phyloP scores from a whole-genome alignment of 345 rosid genomes.

The Fremontodendron californicum region DNA sequence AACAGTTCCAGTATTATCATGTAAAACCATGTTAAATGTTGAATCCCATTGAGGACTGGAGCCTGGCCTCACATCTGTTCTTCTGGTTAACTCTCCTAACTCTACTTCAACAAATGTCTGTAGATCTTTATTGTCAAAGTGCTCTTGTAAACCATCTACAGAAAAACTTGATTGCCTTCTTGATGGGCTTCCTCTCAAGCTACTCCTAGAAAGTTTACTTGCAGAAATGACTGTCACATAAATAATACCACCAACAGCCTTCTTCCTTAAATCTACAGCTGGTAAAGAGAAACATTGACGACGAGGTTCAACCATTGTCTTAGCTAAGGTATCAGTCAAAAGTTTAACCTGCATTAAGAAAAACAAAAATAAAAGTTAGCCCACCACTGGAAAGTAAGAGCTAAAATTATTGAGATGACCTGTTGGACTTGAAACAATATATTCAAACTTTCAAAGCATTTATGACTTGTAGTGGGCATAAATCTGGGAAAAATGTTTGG shows the following conservation, averaged over 20 bases:
- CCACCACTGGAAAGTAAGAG: background rate
- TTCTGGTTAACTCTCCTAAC: slow-evolving; percentile 74
- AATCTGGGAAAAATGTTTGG: background rate
- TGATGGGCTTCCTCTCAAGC: slow-evolving; percentile 59
- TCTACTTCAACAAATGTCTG: slow-evolving; percentile 91
- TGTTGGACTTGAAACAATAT: background rate
- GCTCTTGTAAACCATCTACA: slow-evolving; percentile 33
- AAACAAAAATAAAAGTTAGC: background rate
- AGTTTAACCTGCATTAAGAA: slow-evolving; percentile 56
- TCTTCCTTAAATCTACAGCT: slow-evolving; percentile 70
- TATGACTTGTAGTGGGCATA: background rate
- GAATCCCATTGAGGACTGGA: slow-evolving; percentile 75
- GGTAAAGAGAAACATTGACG: slow-evolving; percentile 79
- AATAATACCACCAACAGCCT: slow-evolving; percentile 74
- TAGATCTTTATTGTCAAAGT: slow-evolving; percentile 47
- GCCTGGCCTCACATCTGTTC: slow-evolving; percentile 59
- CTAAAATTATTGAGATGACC: background rate
- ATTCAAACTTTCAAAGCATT: background rate
- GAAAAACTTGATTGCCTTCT: slow-evolving; percentile 39
- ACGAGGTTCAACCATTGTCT: slow-evolving; percentile 93
- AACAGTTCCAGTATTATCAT: slow-evolving; percentile 65
- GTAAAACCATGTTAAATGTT: slow-evolving; percentile 88
- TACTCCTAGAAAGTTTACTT: slow-evolving; percentile 50
- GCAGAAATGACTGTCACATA: slow-evolving; percentile 76
- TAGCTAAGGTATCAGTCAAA: slow-evolving; percentile 71